phyloP scores from a whole-genome alignment of 768 basidiomycete species.

The Gyrodon lividus region DNA sequence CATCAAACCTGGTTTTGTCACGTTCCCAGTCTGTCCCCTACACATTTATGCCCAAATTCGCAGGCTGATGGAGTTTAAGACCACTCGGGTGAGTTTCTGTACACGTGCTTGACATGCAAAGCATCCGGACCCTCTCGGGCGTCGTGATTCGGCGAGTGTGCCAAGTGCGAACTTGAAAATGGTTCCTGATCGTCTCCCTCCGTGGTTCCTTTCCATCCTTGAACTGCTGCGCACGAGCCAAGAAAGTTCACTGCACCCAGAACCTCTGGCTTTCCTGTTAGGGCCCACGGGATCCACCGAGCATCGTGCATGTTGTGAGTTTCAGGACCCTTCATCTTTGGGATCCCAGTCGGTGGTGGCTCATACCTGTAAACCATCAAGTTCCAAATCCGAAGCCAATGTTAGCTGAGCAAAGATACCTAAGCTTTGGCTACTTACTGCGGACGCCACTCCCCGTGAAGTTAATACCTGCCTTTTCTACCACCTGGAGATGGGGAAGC shows the following conservation, averaged over 20 bases:
- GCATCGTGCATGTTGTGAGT: too few relatives aligned
- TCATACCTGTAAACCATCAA: not conserved
- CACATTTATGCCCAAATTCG: not conserved
- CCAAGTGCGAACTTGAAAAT: not conserved
- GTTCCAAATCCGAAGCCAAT: not conserved
- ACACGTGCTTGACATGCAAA: not conserved
- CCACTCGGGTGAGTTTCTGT: not conserved
- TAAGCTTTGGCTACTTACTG: too few relatives aligned
- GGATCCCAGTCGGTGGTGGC: not conserved
- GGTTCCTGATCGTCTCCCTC: not conserved
- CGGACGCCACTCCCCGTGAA: too few relatives aligned
- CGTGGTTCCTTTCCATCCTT: not conserved
- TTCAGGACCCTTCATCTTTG: too few relatives aligned
- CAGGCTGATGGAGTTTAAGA: not conserved
- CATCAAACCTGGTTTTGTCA: not conserved
- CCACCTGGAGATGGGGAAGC: too few relatives aligned
- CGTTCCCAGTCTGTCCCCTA: not conserved
- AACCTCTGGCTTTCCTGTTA: too few relatives aligned
- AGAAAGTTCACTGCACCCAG: not conserved
- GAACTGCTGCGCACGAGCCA: not conserved
- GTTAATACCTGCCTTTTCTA: too few relatives aligned
- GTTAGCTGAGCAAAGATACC: too few relatives aligned
- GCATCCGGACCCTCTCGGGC: not conserved
- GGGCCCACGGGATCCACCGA: too few relatives aligned
- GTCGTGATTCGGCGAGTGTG: not conserved